Percentiles rank a stretch among this genome's conserved stretches.
phyloP scores from a whole-genome alignment of 2,329 filamentous ascomycete genomes.

The Albophoma yamanashiensis region DNA sequence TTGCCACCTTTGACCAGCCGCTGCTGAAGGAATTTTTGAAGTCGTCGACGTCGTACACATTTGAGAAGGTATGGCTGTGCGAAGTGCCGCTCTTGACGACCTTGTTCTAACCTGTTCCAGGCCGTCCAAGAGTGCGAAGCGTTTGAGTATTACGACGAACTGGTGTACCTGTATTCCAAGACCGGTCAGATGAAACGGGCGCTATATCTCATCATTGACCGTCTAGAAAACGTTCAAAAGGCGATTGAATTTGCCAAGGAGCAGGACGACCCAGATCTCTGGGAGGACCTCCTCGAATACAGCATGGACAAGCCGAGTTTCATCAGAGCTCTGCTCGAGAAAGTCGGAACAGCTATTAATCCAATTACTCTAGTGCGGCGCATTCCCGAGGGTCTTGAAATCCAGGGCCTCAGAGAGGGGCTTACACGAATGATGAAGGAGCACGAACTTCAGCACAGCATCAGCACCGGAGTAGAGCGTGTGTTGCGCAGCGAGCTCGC shows the following conservation, averaged over 20 bases:
- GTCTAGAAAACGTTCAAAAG: constrained; percentile 81
- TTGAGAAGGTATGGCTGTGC: constrained; percentile 50
- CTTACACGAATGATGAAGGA: constrained; percentile 87
- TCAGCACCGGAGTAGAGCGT: constrained; percentile 78
- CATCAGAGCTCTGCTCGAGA: constrained; percentile 82
- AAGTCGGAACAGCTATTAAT: constrained; percentile 88
- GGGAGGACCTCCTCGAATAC: constrained; percentile 90
- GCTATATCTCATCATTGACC: constrained; percentile 84
- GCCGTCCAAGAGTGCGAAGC: constrained; percentile 70
- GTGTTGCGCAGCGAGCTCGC: constrained; percentile 84
- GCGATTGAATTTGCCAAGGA: constrained; percentile 93
- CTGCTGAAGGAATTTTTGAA: constrained; percentile 83
- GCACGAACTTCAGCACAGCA: constrained; percentile 89
- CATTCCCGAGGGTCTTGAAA: constrained; percentile 88
- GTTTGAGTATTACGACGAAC: constrained; percentile 73
- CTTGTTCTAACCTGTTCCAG: constrained; percentile 22
- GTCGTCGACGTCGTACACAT: constrained; percentile 75
- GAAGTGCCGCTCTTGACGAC: no score
- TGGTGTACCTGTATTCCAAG: constrained; percentile 93
- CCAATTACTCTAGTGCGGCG: constrained; percentile 81
- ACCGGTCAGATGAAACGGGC: constrained; percentile 90
- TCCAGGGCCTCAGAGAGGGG: constrained; percentile 80
- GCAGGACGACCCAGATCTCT: constrained; percentile 83
- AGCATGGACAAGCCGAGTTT: constrained; percentile 97
- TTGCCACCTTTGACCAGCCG: constrained; percentile 70